phyloP scores from a whole-genome alignment of 2,329 filamentous ascomycete species.

The Colletotrichum sansevieriae region DNA sequence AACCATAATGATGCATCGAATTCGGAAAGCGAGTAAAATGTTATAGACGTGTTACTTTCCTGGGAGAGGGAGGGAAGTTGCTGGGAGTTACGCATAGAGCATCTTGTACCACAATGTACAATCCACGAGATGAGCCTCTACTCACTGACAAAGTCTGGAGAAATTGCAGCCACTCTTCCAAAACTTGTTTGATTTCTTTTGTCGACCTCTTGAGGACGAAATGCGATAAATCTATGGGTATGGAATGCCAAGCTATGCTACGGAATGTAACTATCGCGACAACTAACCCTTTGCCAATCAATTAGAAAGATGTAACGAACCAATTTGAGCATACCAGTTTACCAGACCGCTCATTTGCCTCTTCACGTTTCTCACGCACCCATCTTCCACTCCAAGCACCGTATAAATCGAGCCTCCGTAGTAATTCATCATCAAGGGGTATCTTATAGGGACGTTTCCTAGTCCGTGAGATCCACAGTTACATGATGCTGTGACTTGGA shows the following conservation, averaged over 20 bases:
- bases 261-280: background rate
- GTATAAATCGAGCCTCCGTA: background rate
- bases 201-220: slow-evolving; percentile 2
- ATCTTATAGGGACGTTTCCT: background rate
- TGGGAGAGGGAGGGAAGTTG: slow-evolving; percentile 15
- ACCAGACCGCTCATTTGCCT: background rate
- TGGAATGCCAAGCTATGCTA: slow-evolving; percentile 22
- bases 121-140: slow-evolving; percentile 34
- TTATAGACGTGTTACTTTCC: slow-evolving; percentile 26
- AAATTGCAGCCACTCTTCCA: slow-evolving; percentile 30
- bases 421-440: slow-evolving; percentile 10
- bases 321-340: background rate
- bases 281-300: slow-evolving; percentile 26
- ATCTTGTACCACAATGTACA: slow-evolving; percentile 40
- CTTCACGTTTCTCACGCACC: background rate
- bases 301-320: slow-evolving; percentile 1
- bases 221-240: slow-evolving; percentile 30
- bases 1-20: slow-evolving; percentile 47
- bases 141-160: slow-evolving; percentile 18
- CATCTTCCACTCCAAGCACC: background rate
- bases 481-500: slow-evolving; percentile 1
- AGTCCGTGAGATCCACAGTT: slow-evolving; percentile 37
- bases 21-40: slow-evolving; percentile 41
- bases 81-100: slow-evolving; percentile 26
- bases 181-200: background rate